phyloP scores from a whole-genome alignment of 768 basidiomycete genomes.

The Leccinum subtestaceum region DNA sequence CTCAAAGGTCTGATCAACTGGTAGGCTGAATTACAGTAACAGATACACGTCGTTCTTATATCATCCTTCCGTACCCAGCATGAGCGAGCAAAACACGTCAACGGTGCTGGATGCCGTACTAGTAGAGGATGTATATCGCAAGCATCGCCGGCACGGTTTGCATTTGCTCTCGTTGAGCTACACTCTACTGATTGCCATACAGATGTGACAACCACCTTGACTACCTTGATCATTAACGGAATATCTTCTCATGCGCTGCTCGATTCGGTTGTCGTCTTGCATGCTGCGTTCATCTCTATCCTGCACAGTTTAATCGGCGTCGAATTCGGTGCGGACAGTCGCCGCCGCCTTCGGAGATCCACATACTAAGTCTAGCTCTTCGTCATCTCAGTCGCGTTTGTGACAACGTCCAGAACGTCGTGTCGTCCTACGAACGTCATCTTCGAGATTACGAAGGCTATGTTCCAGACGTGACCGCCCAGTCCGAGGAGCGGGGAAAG shows the following conservation, averaged over 20 bases:
- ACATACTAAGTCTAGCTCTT: neutral
- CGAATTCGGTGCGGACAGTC: constrained; percentile 72
- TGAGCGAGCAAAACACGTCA: constrained; percentile 88
- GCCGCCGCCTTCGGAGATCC: neutral
- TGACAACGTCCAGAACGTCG: constrained; percentile 73
- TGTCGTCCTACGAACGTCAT: constrained; percentile 63
- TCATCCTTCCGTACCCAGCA: constrained; percentile 40
- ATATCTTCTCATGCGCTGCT: constrained; percentile 80
- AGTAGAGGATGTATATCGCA: constrained; percentile 75
- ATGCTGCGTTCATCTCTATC: constrained; percentile 81
- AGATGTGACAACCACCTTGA: constrained; percentile 84
- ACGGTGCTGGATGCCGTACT: constrained; percentile 56
- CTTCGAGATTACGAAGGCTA: constrained; percentile 36
- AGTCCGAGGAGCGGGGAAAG: constrained; percentile 58
- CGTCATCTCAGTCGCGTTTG: constrained; percentile 63
- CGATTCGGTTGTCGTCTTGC: constrained; percentile 86
- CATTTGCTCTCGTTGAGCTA: neutral
- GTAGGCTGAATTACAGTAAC: constrained; percentile 36
- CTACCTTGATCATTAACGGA: constrained; percentile 70
- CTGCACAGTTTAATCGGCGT: constrained; percentile 79
- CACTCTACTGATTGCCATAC: constrained; percentile 8
- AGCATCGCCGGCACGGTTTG: constrained; percentile 74
- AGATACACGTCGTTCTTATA: neutral
- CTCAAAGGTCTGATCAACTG: constrained; percentile 87
- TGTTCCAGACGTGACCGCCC: constrained; percentile 12